These are phyloP conservation scores for Starmera pachycereana DNA, from an alignment of 805 yeast species.

Conservation along the genomic window DNA sequence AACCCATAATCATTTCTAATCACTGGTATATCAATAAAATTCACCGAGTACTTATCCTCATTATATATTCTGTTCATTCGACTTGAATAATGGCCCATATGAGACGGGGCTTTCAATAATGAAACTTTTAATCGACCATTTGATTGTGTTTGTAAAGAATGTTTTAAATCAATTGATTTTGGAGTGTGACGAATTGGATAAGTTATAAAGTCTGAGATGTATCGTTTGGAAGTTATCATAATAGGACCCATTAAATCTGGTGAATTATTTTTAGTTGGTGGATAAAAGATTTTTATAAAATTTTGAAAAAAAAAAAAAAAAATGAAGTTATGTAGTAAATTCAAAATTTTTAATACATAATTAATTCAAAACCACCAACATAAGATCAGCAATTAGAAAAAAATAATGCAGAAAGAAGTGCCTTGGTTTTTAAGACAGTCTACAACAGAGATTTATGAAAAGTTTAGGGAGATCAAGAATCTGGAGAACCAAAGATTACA, in stretches of 20 bases:
- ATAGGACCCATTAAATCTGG: too few species aligned
- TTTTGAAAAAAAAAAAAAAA: too few species aligned
- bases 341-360: too few species aligned
- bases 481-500: constrained; percentile 27
- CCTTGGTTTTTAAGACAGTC: background rate
- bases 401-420: too few species aligned
- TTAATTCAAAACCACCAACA: too few species aligned
- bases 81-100: constrained; percentile 65
- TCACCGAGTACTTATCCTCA: constrained; percentile 73
- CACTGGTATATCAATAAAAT: constrained; percentile 41
- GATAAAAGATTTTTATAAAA: too few species aligned
- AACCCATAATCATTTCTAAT: constrained; percentile 16
- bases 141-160: constrained; percentile 3
- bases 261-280: too few species aligned
- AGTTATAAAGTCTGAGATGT: background rate
- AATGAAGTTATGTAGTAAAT: too few species aligned
- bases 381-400: too few species aligned
- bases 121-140: constrained; percentile 15
- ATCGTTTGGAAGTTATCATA: background rate
- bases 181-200: constrained; percentile 1
- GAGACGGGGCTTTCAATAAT: constrained; percentile 43
- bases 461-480: constrained; percentile 24
- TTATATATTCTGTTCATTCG: constrained; percentile 70
- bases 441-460: constrained; percentile 8
- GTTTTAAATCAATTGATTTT: constrained; percentile 6